These are phyloP conservation scores for Podospora fimiseda DNA, from an alignment of 495 filamentous ascomycete genomes.

Conservation along the genomic window DNA sequence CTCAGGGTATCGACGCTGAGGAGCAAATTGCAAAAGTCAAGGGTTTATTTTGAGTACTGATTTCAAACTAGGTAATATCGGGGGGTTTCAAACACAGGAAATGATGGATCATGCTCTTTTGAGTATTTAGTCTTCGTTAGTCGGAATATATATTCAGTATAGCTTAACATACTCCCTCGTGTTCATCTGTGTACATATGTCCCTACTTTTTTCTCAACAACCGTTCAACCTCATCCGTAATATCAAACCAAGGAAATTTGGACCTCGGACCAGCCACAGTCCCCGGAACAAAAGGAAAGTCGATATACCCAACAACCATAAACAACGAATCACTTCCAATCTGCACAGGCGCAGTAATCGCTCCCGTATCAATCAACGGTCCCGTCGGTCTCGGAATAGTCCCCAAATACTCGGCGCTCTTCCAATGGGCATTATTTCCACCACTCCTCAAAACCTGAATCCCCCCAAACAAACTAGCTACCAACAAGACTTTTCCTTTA, in stretches of 20 bases:
- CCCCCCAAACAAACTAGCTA: slow-evolving; percentile 18
- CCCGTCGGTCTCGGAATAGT: slow-evolving; percentile 20
- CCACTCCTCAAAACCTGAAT: slow-evolving; percentile 31
- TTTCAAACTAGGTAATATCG: no score
- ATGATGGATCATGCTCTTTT: no score
- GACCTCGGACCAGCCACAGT: slow-evolving; percentile 25
- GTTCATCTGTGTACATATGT: no score
- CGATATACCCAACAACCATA: slow-evolving; percentile 21
- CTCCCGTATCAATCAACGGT: slow-evolving; percentile 8
- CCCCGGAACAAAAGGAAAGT: slow-evolving; percentile 22
- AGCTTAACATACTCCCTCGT: no score
- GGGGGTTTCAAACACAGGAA: no score
- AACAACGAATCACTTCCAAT: slow-evolving; percentile 21
- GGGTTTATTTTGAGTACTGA: neutral
- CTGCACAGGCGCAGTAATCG: slow-evolving; percentile 24
- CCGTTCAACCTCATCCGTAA: slow-evolving; percentile 23
- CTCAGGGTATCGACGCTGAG: slow-evolving; percentile 7
- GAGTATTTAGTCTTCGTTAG: no score
- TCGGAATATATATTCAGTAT: no score
- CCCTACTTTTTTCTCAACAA: no score
- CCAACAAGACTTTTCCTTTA: slow-evolving; percentile 27
- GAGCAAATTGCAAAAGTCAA: slow-evolving; percentile 13
- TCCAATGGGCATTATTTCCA: slow-evolving; percentile 29
- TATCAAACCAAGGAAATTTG: slow-evolving; percentile 25
- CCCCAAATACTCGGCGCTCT: slow-evolving; percentile 30